A percentile compares a stretch with the other conserved stretches of the same genome.
Evolutionary conservation across 2,329 filamentous ascomycete species (phyloP).

Genomic region (Exophiala phaeomuriformis): DNA sequence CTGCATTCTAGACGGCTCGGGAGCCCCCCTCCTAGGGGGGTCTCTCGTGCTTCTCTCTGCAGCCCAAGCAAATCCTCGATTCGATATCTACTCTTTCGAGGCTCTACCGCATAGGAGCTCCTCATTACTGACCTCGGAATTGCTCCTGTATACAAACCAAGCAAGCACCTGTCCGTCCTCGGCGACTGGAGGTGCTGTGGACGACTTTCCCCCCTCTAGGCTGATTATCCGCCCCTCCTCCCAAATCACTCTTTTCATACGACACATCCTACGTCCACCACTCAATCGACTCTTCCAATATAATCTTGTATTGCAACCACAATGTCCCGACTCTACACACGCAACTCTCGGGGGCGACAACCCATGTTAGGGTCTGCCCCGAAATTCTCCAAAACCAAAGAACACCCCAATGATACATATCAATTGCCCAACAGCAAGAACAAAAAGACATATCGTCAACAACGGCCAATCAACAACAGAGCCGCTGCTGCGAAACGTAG

Average conservation of each 20-base stretch:
- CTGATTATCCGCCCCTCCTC: slow-evolving; percentile 11
- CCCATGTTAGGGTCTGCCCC: slow-evolving; percentile 16
- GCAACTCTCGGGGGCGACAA: slow-evolving; percentile 21
- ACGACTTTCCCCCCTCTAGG: slow-evolving; percentile 14
- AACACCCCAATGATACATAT: slow-evolving; percentile 17
- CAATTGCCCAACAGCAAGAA: slow-evolving; percentile 12
- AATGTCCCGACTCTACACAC: slow-evolving; percentile 23
- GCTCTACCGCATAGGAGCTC: slow-evolving; percentile 30
- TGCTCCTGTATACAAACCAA: slow-evolving; percentile 41
- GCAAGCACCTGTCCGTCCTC: slow-evolving; percentile 28
- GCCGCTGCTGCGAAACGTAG: slow-evolving; percentile 10
- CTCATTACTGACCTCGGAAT: slow-evolving; percentile 51
- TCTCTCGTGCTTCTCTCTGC: slow-evolving; percentile 18
- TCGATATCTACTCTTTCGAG: slow-evolving; percentile 48
- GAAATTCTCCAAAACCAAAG: slow-evolving; percentile 12
- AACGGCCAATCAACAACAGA: slow-evolving; percentile 8
- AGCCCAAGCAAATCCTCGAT: slow-evolving; percentile 21
- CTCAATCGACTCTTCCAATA: background rate
- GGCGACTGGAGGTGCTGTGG: slow-evolving; percentile 25
- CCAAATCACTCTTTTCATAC: slow-evolving; percentile 11
- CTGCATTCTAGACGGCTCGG: slow-evolving; percentile 85
- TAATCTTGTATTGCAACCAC: background rate
- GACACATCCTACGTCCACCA: background rate
- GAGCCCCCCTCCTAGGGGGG: slow-evolving; percentile 41
- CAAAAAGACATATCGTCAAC: slow-evolving; percentile 6